Conservation (phyloP, 257 asterid species). For the Solanum pimpinellifolium region DNA sequence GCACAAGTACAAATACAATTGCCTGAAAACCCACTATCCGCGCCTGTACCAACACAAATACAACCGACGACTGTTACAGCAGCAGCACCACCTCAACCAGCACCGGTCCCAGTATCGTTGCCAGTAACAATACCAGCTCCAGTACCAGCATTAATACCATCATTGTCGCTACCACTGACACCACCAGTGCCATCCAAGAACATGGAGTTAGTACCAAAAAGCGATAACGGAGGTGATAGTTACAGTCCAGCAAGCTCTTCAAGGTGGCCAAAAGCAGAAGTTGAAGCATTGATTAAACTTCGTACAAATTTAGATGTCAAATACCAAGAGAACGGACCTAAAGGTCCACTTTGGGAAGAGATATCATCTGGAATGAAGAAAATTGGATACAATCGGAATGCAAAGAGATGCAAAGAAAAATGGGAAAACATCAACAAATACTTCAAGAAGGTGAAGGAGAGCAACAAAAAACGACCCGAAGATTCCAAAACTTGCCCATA, state of each 20-base stretch:
- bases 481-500: conserved; percentile 93
- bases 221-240: conserved; percentile 28
- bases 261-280: conserved; percentile 91
- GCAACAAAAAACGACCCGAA: conserved; percentile 68
- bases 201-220: conserved; percentile 4
- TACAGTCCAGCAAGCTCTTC: conserved; percentile 36
- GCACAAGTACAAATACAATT: conserved; percentile 3
- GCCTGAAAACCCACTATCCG: conserved; percentile 6
- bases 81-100: not conserved
- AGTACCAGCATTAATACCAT: not conserved
- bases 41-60: not conserved
- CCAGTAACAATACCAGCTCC: not conserved
- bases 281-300: conserved; percentile 59
- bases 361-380: conserved; percentile 60
- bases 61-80: not conserved
- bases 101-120: not conserved
- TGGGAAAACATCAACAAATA: conserved; percentile 98
- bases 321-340: conserved; percentile 83
- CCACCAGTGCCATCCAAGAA: not conserved
- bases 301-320: conserved; percentile 57
- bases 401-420: conserved; percentile 94
- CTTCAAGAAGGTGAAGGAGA: conserved; percentile 88
- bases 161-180: not conserved
- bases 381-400: conserved; percentile 59
- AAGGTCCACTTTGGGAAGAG: conserved; percentile 95